These are phyloP conservation scores for Phytophthora constricta DNA, from an alignment of 352 stramenopile species.

Conservation along the genomic window DNA sequence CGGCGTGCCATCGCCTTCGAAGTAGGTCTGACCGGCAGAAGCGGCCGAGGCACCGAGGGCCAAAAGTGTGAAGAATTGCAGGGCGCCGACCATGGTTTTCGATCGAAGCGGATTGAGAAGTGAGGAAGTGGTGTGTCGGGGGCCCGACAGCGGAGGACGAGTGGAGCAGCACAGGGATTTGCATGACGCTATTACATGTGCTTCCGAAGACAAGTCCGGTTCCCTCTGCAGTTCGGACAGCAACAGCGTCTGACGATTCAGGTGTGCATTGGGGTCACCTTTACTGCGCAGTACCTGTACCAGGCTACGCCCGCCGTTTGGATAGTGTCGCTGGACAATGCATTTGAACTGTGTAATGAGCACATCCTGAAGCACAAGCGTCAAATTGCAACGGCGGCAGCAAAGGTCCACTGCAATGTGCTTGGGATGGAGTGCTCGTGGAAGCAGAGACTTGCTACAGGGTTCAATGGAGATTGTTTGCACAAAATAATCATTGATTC, in stretches of 20 bases:
- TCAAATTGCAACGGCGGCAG: conserved; percentile 25
- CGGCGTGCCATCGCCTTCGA: conserved; percentile 27
- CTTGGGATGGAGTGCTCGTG: conserved; percentile 31
- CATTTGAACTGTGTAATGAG: too few species aligned
- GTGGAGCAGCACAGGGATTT: neutral
- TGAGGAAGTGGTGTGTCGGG: conserved; percentile 2
- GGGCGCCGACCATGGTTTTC: conserved; percentile 22
- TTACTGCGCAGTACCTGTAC: too few species aligned
- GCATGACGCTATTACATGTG: conserved; percentile 20
- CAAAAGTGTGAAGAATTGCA: conserved; percentile 29
- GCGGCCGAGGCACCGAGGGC: conserved; percentile 12
- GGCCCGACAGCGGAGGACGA: neutral
- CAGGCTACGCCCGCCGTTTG: neutral
- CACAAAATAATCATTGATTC: conserved; percentile 31
- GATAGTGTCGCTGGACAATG: too few species aligned
- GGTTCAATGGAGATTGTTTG: too few species aligned
- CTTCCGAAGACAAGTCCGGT: neutral
- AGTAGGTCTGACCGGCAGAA: conserved; percentile 27
- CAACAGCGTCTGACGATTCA: conserved; percentile 1
- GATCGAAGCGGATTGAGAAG: conserved; percentile 28
- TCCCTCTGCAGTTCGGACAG: neutral
- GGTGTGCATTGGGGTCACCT: neutral
- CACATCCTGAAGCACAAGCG: conserved; percentile 19
- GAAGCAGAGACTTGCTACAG: conserved; percentile 5
- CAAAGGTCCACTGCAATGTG: conserved; percentile 19